Evolutionary conservation across 495 filamentous ascomycete species (phyloP).

Genomic region (Annulohypoxylon stygium): DNA sequence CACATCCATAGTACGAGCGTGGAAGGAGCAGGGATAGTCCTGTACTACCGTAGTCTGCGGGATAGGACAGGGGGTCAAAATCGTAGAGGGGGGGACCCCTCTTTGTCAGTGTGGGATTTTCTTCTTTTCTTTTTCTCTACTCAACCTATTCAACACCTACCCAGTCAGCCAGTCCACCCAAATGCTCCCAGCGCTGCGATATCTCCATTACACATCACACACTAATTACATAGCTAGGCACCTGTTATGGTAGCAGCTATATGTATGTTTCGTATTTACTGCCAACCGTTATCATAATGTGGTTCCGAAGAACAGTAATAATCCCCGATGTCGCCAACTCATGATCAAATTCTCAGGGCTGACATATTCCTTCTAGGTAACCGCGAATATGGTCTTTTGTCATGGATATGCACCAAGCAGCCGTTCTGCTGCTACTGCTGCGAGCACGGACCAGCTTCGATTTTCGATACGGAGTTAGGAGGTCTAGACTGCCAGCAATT

Average conservation of each 20-base stretch:
- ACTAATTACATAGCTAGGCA: not conserved
- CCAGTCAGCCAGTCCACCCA: not conserved
- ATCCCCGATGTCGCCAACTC: constrained; percentile 2
- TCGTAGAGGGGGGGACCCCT: constrained; percentile 15
- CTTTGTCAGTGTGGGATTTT: constrained; percentile 28
- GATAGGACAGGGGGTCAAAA: constrained; percentile 13
- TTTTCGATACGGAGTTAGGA: constrained; percentile 21
- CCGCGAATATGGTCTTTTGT: constrained; percentile 18
- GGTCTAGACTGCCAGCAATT: constrained; percentile 11
- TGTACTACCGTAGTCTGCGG: not conserved
- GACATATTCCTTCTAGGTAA: not conserved
- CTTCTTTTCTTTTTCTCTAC: not conserved
- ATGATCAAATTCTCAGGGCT: not conserved
- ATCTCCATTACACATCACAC: constrained; percentile 4
- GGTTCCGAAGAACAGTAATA: constrained; percentile 16
- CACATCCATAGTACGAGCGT: no score
- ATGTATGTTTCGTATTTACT: constrained; percentile 17
- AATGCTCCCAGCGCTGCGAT: not conserved
- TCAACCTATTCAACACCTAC: not conserved
- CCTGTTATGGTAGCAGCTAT: not conserved
- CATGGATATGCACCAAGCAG: not conserved
- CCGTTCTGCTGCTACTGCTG: not conserved
- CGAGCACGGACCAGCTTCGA: not conserved
- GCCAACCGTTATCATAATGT: not conserved
- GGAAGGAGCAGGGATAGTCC: not conserved